Base-by-base conservation (phyloP, 495 filamentous ascomycete species). In the Penicillium antarcticum region DNA sequence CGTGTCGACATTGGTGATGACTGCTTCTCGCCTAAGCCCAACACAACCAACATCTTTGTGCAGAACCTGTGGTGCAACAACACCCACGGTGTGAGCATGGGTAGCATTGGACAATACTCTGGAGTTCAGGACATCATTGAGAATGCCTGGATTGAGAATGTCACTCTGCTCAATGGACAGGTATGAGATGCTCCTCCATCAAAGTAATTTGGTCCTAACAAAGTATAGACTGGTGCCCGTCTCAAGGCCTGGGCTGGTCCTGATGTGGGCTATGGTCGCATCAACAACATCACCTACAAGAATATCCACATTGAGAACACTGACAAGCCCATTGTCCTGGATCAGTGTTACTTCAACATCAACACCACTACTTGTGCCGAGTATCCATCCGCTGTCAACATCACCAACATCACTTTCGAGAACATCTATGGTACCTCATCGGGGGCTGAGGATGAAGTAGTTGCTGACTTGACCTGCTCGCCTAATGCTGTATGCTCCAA, bases 21-120 rank as follows among this genome's bases (percentile, higher is more conserved):
- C 63, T 83, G 80, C 62, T 81, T 84, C 68, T 76, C 75, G 5
- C 76, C 78, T 10, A 84, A 83, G 54, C 75, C 79, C 4, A 84
- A 83, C 60, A 79, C 78, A 0, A 74, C 75, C 24, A 78, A 82
- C 56, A 65, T 84, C 34, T 74, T 77, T 26, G 76, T 83, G 16
- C 68, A 80, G 54, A 82, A 79, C 40, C 65, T 84, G 49, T 80
- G 75, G 70, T 84, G 80, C 55, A 82, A 82, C 55, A 74, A 76
- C 48, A 80, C 77, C 1, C 77, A 82, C 42, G 80, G 80, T 6
- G 75, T 81, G 26, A 75, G 70, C 24, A 83, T 84, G 74, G 80
- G 81, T 7, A 76, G 70, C 24, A 76, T 84, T 34, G 80, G 81
- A 2, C 77, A 84, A 56, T 83, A 82, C 36, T 29, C 71, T 0